phyloP scores from a whole-genome alignment of 2,329 filamentous ascomycete species.

The Ascocoryne sarcoides region DNA sequence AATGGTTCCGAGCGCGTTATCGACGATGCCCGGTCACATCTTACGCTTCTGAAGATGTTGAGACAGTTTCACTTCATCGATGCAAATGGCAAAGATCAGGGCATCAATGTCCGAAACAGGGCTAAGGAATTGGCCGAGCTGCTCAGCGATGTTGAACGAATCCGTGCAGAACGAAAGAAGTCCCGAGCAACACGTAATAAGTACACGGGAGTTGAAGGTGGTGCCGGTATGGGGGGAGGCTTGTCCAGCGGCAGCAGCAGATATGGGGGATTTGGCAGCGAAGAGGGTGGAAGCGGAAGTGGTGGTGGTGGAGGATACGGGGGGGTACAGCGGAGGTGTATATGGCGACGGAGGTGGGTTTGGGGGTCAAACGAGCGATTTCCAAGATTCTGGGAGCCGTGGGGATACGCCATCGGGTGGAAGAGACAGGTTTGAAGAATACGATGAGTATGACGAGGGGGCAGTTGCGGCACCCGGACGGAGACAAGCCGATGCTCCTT shows the following conservation, averaged over 20 bases:
- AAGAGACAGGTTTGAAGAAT: slow-evolving; percentile 83
- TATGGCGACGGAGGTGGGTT: slow-evolving; percentile 96
- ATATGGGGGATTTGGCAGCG: slow-evolving; percentile 89
- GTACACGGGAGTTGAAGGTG: slow-evolving; percentile 89
- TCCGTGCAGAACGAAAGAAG: slow-evolving; percentile 79
- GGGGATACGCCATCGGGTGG: slow-evolving; percentile 34
- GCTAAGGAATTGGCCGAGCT: slow-evolving; percentile 93
- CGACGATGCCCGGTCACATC: slow-evolving; percentile 89
- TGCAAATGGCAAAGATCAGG: slow-evolving; percentile 94
- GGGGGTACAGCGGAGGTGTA: slow-evolving; percentile 59
- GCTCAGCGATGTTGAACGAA: slow-evolving; percentile 84
- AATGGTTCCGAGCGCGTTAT: slow-evolving; percentile 96
- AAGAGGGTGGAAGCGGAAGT: slow-evolving; percentile 48
- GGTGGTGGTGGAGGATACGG: slow-evolving; percentile 53
- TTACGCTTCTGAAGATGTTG: slow-evolving; percentile 95
- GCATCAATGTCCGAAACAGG: slow-evolving; percentile 92
- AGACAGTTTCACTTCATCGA: slow-evolving; percentile 98
- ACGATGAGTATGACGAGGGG: slow-evolving; percentile 89
- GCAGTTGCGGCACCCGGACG: slow-evolving; percentile 41
- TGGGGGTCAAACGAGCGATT: slow-evolving; percentile 67
- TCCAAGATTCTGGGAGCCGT: slow-evolving; percentile 44
- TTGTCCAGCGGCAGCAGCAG: slow-evolving; percentile 39
- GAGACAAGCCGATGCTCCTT: slow-evolving; percentile 21
- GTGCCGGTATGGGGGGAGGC: slow-evolving; percentile 49
- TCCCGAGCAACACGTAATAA: slow-evolving; percentile 84